A percentile compares a stretch with the other conserved stretches of the same genome.
These are phyloP conservation scores for Tephrocybe sp. DNA, from an alignment of 768 basidiomycete species.

Conservation along the genomic window DNA sequence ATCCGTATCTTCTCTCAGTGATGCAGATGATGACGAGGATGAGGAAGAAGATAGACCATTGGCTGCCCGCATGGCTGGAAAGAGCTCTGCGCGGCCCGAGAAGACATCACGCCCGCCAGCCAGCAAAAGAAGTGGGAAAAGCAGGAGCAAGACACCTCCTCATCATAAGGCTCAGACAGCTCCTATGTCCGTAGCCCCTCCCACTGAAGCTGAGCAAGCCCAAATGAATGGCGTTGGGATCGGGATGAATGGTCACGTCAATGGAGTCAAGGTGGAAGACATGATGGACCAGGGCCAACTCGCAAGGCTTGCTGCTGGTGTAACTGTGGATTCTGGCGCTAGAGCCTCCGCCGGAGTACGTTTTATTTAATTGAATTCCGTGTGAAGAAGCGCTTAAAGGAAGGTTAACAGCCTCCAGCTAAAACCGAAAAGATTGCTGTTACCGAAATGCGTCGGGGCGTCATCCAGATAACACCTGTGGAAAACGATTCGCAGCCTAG, in stretches of 20 bases:
- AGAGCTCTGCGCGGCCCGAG: constrained; percentile 27
- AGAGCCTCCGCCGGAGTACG: constrained; percentile 48
- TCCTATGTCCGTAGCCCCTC: constrained; percentile 43
- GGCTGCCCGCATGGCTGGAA: constrained; percentile 42
- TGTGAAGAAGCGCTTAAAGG: background rate
- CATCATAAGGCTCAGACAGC: constrained; percentile 58
- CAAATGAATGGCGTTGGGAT: constrained; percentile 41
- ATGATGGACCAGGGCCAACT: constrained; percentile 79
- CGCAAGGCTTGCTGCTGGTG: constrained; percentile 75
- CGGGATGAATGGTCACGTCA: constrained; percentile 44
- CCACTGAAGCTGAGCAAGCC: constrained; percentile 35
- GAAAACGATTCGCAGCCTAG: constrained; percentile 78
- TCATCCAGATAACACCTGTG: constrained; percentile 83
- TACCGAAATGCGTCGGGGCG: constrained; percentile 75
- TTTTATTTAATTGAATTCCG: constrained; percentile 8
- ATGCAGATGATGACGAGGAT: constrained; percentile 46
- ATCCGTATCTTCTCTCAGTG: constrained; percentile 55
- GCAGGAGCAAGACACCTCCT: constrained; percentile 64
- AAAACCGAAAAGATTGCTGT: constrained; percentile 78
- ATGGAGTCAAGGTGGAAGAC: constrained; percentile 71
- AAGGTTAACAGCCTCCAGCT: constrained; percentile 40
- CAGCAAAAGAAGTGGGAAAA: constrained; percentile 28
- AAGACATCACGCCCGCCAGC: constrained; percentile 27
- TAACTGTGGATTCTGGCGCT: constrained; percentile 67
- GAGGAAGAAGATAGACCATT: constrained; percentile 63